Base-by-base conservation (phyloP, 1,284 basidiomycete species). In the Wallemia ichthyophaga region DNA sequence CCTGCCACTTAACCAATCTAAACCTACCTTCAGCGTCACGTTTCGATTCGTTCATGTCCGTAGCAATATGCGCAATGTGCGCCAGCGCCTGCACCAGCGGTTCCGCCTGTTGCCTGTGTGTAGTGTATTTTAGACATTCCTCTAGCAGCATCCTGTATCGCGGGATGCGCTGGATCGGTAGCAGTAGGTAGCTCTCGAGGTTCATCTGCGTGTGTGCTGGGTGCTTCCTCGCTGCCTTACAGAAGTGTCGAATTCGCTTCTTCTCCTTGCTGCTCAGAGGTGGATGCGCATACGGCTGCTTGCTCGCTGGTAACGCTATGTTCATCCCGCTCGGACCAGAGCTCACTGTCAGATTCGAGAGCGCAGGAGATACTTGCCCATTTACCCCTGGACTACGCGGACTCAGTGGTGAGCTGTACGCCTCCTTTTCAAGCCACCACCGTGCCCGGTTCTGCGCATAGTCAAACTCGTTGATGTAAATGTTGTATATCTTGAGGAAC, bases 401-500 rank as follows among this genome's bases (percentile, higher is more conserved):
- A 27, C 55, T 56, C 19, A 27, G 27, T 17, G 25, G 55, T 27
- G 55, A 25, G 55, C 15, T 26, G 33, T 56, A 56, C 23, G 62
- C 57, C 17, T 58, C 56, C 5, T 60, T 56, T 15, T 60, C 57
- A 1, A 61, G 75, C 89, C 89, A 95, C 60, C 78, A 75, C 68
- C 82, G 82, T 66, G 94, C 79, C 58, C 87, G 79, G 62, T 85
- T 78, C 17, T 89, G 77, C 1, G 87, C 83, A 66, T 82, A 85
- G 69, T 94, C 88, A 69, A 92, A 92, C 68, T 91, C 88, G 71
- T 85, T 85, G 75, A 92, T 92, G 69, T 92, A 95, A 37, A 83
- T 84, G 57, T 86, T 89, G 70, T 95, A 95, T 81, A 95, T 88
- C 72, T 77, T 86, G 85, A 95, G 86, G 73, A 92, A 92, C 7